phyloP scores from a whole-genome alignment of 768 basidiomycete species.

The Tulasnella sp. region DNA sequence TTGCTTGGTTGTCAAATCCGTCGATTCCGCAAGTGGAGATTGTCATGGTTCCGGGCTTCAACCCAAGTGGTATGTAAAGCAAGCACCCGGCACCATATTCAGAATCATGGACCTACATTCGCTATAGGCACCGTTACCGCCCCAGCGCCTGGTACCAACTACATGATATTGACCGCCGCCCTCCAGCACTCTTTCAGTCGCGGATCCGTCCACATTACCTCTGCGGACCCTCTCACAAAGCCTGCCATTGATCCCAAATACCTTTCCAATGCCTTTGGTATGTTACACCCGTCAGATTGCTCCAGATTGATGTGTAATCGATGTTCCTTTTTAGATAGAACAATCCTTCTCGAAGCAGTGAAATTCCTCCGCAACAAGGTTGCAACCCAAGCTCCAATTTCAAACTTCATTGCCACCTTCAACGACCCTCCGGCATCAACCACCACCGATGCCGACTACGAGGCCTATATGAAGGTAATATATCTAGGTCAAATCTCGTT shows the following conservation, averaged over 20 bases:
- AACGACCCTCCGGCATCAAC: constrained; percentile 38
- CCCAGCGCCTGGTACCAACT: constrained; percentile 46
- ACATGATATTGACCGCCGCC: constrained; percentile 47
- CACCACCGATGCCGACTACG: constrained; percentile 45
- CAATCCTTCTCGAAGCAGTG: constrained; percentile 45
- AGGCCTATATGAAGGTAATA: constrained; percentile 47
- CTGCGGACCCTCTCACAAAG: constrained; percentile 45
- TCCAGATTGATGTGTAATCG: no score
- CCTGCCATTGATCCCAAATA: constrained; percentile 51
- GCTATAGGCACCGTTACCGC: neutral
- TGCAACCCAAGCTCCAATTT: constrained; percentile 42
- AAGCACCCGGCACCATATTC: neutral
- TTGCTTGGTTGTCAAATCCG: constrained; percentile 21
- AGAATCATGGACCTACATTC: neutral
- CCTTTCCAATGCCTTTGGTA: constrained; percentile 51
- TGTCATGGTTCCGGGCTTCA: constrained; percentile 28
- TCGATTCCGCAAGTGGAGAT: constrained; percentile 27
- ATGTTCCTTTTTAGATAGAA: constrained; percentile 43
- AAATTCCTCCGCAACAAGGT: constrained; percentile 43
- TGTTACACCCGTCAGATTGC: no score
- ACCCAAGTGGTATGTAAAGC: neutral
- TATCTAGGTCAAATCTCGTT: constrained; percentile 37
- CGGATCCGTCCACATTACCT: constrained; percentile 49
- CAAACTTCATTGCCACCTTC: constrained; percentile 41
- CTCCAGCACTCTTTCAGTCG: constrained; percentile 55